phyloP scores from a whole-genome alignment of 805 yeast genomes.

The Cyberlindnera nakhonratchasimensis region DNA sequence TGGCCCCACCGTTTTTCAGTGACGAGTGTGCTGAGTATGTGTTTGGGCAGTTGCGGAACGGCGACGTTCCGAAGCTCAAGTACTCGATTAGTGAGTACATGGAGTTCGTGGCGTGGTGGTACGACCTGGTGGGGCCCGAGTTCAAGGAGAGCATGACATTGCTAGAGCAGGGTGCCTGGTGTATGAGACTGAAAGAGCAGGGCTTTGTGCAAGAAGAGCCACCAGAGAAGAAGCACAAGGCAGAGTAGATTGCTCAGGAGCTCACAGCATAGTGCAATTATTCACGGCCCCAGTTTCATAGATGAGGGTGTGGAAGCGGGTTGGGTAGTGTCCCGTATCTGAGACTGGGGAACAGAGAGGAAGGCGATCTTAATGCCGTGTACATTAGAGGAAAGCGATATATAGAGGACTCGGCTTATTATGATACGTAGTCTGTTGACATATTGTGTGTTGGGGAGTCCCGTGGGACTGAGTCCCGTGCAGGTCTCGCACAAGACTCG shows the following conservation, averaged over 20 bases:
- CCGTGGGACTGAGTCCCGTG: too few relatives aligned
- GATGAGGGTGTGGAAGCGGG: too few relatives aligned
- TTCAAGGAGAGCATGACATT: conserved; percentile 15
- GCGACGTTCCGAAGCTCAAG: conserved; percentile 16
- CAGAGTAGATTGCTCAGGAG: neutral
- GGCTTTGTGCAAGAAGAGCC: neutral
- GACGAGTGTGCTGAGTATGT: conserved; percentile 25
- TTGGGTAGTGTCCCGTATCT: too few relatives aligned
- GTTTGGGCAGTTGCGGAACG: conserved; percentile 8
- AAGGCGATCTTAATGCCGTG: too few relatives aligned
- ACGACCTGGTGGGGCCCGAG: conserved; percentile 8
- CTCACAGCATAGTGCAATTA: neutral
- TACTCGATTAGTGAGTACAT: conserved; percentile 24
- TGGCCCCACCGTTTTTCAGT: conserved; percentile 28
- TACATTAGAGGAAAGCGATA: too few relatives aligned
- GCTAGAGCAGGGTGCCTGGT: conserved; percentile 26
- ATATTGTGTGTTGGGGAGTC: too few relatives aligned
- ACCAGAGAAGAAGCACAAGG: neutral
- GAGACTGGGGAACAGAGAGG: too few relatives aligned
- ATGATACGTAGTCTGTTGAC: too few relatives aligned
- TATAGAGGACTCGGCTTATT: too few relatives aligned
- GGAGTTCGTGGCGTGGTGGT: conserved; percentile 15
- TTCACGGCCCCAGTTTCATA: too few relatives aligned
- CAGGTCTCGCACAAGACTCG: too few relatives aligned
- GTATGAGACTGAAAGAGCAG: conserved; percentile 13